Evolutionary conservation across 2,329 filamentous ascomycete genomes (phyloP).

Genomic region (Ophiostoma novo-ulmi): DNA sequence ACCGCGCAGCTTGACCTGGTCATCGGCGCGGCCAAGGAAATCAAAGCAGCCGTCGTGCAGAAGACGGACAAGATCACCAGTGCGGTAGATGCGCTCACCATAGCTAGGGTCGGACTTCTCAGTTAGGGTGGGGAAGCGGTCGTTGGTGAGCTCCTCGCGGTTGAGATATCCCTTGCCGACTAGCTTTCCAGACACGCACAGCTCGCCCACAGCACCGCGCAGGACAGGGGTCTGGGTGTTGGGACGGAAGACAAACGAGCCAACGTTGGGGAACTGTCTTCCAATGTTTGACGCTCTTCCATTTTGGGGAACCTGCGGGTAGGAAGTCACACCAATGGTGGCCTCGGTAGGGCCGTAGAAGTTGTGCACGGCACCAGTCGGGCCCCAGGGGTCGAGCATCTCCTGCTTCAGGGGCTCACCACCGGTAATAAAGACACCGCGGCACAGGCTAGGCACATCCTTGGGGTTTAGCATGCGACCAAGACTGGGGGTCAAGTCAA

Average conservation of each 20-base stretch:
- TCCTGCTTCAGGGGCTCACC: conserved; percentile 85
- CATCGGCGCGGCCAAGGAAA: conserved; percentile 81
- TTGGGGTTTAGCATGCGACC: conserved; percentile 72
- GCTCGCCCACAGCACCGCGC: conserved; percentile 74
- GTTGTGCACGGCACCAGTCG: conserved; percentile 77
- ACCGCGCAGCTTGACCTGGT: conserved; percentile 86
- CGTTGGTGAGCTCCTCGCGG: conserved; percentile 66
- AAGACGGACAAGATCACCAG: conserved; percentile 80
- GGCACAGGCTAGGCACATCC: conserved; percentile 72
- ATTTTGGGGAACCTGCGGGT: conserved; percentile 68
- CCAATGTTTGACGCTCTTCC: conserved; percentile 87
- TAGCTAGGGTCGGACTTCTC: conserved; percentile 33
- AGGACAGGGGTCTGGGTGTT: conserved; percentile 67
- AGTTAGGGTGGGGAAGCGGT: conserved; percentile 65
- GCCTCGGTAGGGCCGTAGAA: conserved; percentile 89
- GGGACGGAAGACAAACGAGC: conserved; percentile 69
- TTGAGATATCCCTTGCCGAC: conserved; percentile 89
- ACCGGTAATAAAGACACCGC: conserved; percentile 87
- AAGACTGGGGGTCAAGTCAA: conserved; percentile 84
- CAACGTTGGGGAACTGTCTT: conserved; percentile 79
- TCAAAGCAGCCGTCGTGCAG: conserved; percentile 77
- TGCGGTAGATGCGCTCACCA: conserved; percentile 69
- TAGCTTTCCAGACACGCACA: conserved; percentile 80
- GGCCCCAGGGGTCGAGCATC: conserved; percentile 80
- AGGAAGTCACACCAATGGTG: conserved; percentile 89